Evolutionary conservation across 768 basidiomycete species (phyloP), one percentile per base, ranked within the genome.

Genomic region (Suillus bovinus): DNA sequence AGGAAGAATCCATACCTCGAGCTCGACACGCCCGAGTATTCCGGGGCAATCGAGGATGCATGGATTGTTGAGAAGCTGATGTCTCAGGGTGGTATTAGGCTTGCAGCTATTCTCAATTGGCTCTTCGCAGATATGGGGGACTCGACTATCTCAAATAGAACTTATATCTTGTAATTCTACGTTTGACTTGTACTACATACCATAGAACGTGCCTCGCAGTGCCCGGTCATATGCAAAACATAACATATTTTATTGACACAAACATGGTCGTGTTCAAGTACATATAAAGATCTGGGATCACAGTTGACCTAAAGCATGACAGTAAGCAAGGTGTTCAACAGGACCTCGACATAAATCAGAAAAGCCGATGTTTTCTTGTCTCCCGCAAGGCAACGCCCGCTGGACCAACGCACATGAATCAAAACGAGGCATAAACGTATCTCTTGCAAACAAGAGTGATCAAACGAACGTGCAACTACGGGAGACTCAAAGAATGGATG

Each of bases 21-120:
- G 71, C 82, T 98, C 17, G 88, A 94, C 72, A 94, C 91, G 17
- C 86, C 91, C 0, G 77, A 86, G 58, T 98, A 97, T 69, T 77
- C 88, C 2, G 92, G 90, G 1, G 76, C 76, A 42, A 86, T 99
- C 66, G 80, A 79, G 63, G 75, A 86, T 27, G 76, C 83, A 63
- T 86, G 88, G 82, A 76, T 94, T 39, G 67, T 99, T 2, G 94
- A 97, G 80, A 85, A 85, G 75, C 71, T 97, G 66, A 77, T 99
- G 42, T 89, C 91, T 0, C 90, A 90, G 78, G 94, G 78, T 0
- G 96, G 94, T 1, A 77, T 96, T 34, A 81, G 96, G 27, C 85
- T 96, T 29, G 96, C 95, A 1, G 92, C 86, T 0, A 74, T 91
- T 13, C 76, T 98, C 65, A 97, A 97, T 69, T 86, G 82, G 69